Conservation (phyloP, 1,139 yeast species). For the Pichia sp. region DNA sequence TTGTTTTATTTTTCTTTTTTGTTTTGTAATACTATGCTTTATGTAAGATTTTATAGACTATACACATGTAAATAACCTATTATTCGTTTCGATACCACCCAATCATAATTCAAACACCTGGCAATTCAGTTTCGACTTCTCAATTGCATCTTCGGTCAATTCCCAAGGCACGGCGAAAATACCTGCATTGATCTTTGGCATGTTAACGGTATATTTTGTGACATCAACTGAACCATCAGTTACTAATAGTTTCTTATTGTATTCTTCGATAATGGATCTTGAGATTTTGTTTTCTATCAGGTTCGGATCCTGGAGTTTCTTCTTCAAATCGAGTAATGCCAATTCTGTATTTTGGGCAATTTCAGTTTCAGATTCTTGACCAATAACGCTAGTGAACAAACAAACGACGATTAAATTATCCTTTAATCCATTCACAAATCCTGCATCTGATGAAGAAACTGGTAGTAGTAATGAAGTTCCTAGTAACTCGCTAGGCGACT, state of each 20-base stretch:
- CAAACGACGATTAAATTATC: constrained; percentile 50
- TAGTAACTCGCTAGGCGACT: constrained; percentile 37
- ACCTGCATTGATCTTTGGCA: constrained; percentile 84
- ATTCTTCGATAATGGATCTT: constrained; percentile 5
- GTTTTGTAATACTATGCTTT: neutral
- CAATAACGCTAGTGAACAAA: constrained; percentile 57
- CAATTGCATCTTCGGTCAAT: constrained; percentile 53
- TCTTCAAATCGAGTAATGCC: constrained; percentile 47
- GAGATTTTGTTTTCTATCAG: constrained; percentile 12
- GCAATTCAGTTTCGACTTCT: constrained; percentile 34
- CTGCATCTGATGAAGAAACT: constrained; percentile 33
- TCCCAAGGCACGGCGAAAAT: constrained; percentile 80
- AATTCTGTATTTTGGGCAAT: constrained; percentile 48
- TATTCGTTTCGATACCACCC: neutral
- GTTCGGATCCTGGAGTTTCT: constrained; percentile 34
- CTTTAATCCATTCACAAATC: constrained; percentile 31
- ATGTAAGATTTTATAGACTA: too few relatives aligned
- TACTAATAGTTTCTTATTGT: neutral
- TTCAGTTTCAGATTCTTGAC: constrained; percentile 42
- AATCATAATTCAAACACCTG: constrained; percentile 41
- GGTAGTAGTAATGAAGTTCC: constrained; percentile 56
- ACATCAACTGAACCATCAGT: neutral
- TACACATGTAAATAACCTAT: too few relatives aligned
- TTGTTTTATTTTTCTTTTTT: neutral
- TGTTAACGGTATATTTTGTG: constrained; percentile 35